Evolutionary conservation across 148 eudicot species (phyloP), one percentile per base, ranked within the genome.

Genomic region (Vaccinium vitisidaea): DNA sequence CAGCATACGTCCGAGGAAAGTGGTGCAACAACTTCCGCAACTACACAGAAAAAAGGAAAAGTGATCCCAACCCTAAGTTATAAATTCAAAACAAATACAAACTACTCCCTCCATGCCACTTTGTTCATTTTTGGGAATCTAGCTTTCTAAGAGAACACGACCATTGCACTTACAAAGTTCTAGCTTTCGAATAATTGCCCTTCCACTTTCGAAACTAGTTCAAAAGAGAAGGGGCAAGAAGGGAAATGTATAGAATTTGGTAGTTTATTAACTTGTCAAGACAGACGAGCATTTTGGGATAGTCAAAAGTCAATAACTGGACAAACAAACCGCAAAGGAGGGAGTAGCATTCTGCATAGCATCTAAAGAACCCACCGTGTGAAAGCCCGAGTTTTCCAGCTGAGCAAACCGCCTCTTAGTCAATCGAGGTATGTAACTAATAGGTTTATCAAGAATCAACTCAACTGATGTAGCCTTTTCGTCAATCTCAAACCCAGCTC

Each of bases 1-100:
- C 99, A 55, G 94, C 99, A 91, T 97, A 97, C 32, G 96, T 95
- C 77, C 99, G 94, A 89, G 99, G 99, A 84, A 94, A 97, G 89
- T 97, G 99, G 84, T 95, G 95, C 86, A 97, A 88, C 89, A 97
- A 71, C 81, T 95, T 97, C 89, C 98, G 90, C 87, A 93, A 78
- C 99, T 97, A 87, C 93, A 92, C 36, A 82, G 78, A 82, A 84
- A 27, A 85, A 71, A 91, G 81, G 58, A 82, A 85, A 52, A 27
- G 86, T 82, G 73, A 81, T 30, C 84, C 69, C 73, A 75, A 74
- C 53, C 53, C 61, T 81, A 30, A 25, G 78, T 27, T 53, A 54
- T n/a, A 53, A 83, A 23, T 54, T 3, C 50, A 73, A 84, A 84
- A 53, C 71, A 23, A 30, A 63, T 14, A 11, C 77, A 75, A 30